A percentile compares a stretch with the other conserved stretches of the same genome.
Conservation (phyloP, 148 eudicot species). For the Chenopodium berlandieri region DNA sequence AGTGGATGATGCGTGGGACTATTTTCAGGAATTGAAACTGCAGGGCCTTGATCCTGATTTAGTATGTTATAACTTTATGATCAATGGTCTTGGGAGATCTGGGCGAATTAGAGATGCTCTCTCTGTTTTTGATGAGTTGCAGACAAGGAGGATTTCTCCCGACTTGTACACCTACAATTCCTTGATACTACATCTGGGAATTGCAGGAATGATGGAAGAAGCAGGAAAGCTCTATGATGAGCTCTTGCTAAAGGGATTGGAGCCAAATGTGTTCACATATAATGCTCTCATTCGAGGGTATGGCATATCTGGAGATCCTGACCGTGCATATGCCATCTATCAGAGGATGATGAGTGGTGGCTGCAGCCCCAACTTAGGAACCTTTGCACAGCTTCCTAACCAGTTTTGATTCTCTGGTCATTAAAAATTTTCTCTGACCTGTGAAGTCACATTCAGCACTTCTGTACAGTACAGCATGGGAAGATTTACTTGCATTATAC, state of each 20-base stretch:
- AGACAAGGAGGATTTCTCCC: slow-evolving; percentile 52
- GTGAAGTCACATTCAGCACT: neutral
- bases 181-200: slow-evolving; percentile 77
- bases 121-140: slow-evolving; percentile 64
- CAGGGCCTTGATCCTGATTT: slow-evolving; percentile 84
- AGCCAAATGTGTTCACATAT: slow-evolving; percentile 83
- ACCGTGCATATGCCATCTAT: slow-evolving; percentile 72
- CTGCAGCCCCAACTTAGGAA: slow-evolving; percentile 75
- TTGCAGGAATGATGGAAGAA: slow-evolving; percentile 67
- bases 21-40: slow-evolving; percentile 63
- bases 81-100: slow-evolving; percentile 76
- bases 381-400: slow-evolving; percentile 92
- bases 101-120: slow-evolving; percentile 64
- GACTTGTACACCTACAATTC: slow-evolving; percentile 78
- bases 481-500: neutral
- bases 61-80: slow-evolving; percentile 77
- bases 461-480: neutral
- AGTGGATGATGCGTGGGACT: slow-evolving; percentile 66
- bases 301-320: slow-evolving; percentile 70
- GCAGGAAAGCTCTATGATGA: slow-evolving; percentile 70
- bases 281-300: slow-evolving; percentile 91
- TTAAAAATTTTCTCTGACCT: neutral
- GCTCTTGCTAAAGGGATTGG: slow-evolving; percentile 59
- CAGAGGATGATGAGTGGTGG: slow-evolving; percentile 96
- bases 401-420: slow-evolving; percentile 17